Conservation (phyloP, 495 filamentous ascomycete genomes). For the Astrothelium macrocarpum region DNA sequence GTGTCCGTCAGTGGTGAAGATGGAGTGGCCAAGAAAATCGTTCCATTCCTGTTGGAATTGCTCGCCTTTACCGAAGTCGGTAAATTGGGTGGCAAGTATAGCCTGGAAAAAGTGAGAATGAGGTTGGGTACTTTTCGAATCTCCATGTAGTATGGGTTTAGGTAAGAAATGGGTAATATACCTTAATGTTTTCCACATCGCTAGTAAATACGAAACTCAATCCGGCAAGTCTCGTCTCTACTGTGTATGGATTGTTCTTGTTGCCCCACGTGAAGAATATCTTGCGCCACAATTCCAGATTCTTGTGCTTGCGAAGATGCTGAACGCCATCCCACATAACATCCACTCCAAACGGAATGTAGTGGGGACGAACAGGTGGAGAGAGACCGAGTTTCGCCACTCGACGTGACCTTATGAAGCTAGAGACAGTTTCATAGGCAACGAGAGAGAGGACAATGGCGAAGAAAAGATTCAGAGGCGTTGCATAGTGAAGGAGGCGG, state of each 20-base stretch:
- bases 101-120: constrained; percentile 18
- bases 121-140: not conserved
- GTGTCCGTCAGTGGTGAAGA: constrained; percentile 50
- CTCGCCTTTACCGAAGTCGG: constrained; percentile 47
- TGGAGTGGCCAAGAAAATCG: constrained; percentile 43
- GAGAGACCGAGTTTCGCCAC: not conserved
- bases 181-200: constrained; percentile 50
- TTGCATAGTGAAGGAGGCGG: not conserved
- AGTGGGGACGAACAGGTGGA: not conserved
- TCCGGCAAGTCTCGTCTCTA: constrained; percentile 39
- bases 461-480: not conserved
- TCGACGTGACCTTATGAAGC: not conserved
- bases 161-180: not conserved
- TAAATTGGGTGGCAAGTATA: constrained; percentile 46
- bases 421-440: not conserved
- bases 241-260: constrained; percentile 37
- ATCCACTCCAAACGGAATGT: constrained; percentile 35
- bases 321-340: constrained; percentile 44
- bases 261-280: constrained; percentile 38
- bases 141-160: not conserved
- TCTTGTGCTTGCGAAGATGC: constrained; percentile 42
- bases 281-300: constrained; percentile 50
- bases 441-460: not conserved
- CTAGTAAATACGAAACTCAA: constrained; percentile 40
- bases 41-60: constrained; percentile 42